Base-by-base conservation (phyloP, 306 rosid genomes). In the Mucuna pruriens region DNA sequence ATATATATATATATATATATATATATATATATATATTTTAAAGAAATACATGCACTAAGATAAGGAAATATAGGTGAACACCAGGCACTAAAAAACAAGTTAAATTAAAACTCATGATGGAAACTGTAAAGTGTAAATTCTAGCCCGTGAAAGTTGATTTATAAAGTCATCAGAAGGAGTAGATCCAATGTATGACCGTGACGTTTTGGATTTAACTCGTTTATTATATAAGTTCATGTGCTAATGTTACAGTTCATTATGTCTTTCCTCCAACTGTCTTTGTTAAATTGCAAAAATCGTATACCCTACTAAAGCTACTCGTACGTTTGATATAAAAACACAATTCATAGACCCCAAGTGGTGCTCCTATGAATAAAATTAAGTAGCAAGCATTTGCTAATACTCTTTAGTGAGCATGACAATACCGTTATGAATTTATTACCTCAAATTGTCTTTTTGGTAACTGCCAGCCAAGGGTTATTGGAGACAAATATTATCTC, bases 361-460 rank as follows among this genome's bases (percentile, higher is more conserved):
- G 52, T 51, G 74, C 55, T 39, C 68, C 67, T 36, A 52, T 38
- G 74, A 64, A 78, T 25, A n/a, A 67, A 58, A 61, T 61, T 26
- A 61, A 40, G 54, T 55, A 34, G 4, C 7, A 31, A 34, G 23
- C 51, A 79, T 42, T 75, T 82, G 71, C 52, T 20, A 75, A 75
- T 61, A 6, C 20, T 61, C 40, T 40, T 71, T 23, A 22, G 46
- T 36, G 80, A 76, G 73, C 23, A 70, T 83, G 83, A 70, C 75
- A 77, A 77, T 77, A 71, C 79, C 79, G 83, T 83, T 77, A 83
- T 22, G 86, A 77, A 48, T 75, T 82, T 72, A 72, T 61, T 62
- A 80, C 66, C 73, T 72, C 45, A 72, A 34, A 80, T 62, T 80
- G 78, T 70, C 71, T 38, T 44, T 42, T 80, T 57, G 71, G 62